These are phyloP conservation scores for Bipolaris cookei DNA, from an alignment of 2,329 filamentous ascomycete species.

Conservation along the genomic window DNA sequence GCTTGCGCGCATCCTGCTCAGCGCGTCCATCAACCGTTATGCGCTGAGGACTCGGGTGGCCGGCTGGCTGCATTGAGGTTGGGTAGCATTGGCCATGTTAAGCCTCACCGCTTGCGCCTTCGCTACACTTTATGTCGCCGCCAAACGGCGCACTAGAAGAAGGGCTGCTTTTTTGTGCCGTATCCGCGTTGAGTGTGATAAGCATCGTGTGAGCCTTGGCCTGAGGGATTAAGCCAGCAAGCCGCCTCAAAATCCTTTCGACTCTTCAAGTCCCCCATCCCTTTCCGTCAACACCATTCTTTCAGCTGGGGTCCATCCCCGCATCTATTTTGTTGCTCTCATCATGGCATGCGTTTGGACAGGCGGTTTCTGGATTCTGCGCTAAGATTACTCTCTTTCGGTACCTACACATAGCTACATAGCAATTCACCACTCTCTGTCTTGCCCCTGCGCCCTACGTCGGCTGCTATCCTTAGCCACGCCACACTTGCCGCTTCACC, in stretches of 20 bases:
- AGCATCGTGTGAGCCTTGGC: conserved; percentile 28
- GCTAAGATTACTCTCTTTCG: conserved; percentile 30
- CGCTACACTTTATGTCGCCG: conserved; percentile 27
- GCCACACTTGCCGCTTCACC: conserved; percentile 30
- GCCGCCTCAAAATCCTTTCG: conserved; percentile 30
- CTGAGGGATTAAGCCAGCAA: conserved; percentile 31
- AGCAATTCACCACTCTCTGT: conserved; percentile 25
- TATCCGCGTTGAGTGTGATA: conserved; percentile 23
- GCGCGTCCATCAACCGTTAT: neutral
- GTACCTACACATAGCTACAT: conserved; percentile 28
- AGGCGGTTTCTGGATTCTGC: conserved; percentile 18
- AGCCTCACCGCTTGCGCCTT: conserved; percentile 22
- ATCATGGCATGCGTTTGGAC: conserved; percentile 17
- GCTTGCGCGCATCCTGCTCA: neutral
- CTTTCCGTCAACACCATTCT: conserved; percentile 31
- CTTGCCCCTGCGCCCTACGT: conserved; percentile 28
- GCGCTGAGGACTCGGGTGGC: conserved; percentile 24
- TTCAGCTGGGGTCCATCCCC: conserved; percentile 12
- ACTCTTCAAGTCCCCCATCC: conserved; percentile 25
- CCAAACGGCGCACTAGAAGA: conserved; percentile 26
- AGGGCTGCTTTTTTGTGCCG: conserved; percentile 30
- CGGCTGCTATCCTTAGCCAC: conserved; percentile 28
- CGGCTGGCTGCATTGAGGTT: conserved; percentile 21
- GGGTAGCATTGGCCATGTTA: conserved; percentile 17
- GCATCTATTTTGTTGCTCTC: conserved; percentile 27